A percentile compares a stretch with the other conserved stretches of the same genome.
Evolutionary conservation across 371 early-diverging fungal species (phyloP).

Genomic region (Choanephora cucurbitarum): DNA sequence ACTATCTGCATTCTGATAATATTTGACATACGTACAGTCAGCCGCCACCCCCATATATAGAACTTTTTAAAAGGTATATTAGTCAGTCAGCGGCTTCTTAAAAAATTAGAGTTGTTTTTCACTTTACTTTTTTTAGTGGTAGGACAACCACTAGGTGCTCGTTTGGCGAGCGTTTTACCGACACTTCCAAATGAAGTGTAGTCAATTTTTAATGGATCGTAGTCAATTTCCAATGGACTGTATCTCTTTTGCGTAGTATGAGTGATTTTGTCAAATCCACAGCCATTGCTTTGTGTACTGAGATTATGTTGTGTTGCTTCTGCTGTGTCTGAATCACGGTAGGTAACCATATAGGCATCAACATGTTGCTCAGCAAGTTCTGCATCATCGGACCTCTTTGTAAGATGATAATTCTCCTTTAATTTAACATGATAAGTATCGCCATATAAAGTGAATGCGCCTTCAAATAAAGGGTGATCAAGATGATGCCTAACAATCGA

Average conservation of each 20-base stretch:
- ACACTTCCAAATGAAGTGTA: slow-evolving; percentile 6
- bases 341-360: slow-evolving; percentile 56
- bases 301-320: background rate
- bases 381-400: slow-evolving; percentile 66
- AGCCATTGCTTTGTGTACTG: slow-evolving; percentile 7
- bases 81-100: background rate
- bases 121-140: slow-evolving; percentile 42
- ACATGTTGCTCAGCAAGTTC: slow-evolving; percentile 5
- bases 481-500: slow-evolving; percentile 25
- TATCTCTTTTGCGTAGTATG: slow-evolving; percentile 8
- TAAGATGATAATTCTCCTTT: slow-evolving; percentile 55
- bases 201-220: background rate
- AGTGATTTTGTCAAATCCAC: slow-evolving; percentile 36
- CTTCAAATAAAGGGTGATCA: slow-evolving; percentile 60
- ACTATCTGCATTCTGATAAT: slow-evolving; percentile 55
- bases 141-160: slow-evolving; percentile 45
- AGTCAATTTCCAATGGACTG: slow-evolving; percentile 10
- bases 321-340: slow-evolving; percentile 67
- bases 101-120: background rate
- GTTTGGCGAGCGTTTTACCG: slow-evolving; percentile 29
- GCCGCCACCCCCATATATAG: slow-evolving; percentile 57
- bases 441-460: slow-evolving; percentile 59
- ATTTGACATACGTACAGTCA: slow-evolving; percentile 76
- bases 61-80: slow-evolving; percentile 5
- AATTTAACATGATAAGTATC: slow-evolving; percentile 71